Conservation (phyloP, 805 yeast genomes). For the Ogataea methanolica region DNA sequence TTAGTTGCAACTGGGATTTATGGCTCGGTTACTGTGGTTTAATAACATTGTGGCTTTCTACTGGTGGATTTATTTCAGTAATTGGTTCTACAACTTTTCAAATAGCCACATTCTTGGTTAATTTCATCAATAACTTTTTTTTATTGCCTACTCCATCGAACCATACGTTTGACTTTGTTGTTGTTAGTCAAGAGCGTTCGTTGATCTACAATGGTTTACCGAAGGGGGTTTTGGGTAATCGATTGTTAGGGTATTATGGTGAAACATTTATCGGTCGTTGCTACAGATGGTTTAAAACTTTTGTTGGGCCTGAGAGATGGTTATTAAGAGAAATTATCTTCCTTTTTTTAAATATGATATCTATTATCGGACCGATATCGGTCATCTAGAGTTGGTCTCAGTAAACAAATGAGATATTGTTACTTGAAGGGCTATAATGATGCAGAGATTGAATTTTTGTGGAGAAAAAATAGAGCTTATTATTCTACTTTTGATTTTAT, state of each 20-base stretch:
- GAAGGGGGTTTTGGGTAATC: conserved; percentile 20
- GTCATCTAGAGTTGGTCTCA: conserved; percentile 47
- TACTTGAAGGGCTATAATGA: conserved; percentile 46
- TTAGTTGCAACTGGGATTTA: conserved; percentile 17
- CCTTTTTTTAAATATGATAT: conserved; percentile 43
- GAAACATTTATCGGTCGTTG: conserved; percentile 23
- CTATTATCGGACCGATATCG: conserved; percentile 54
- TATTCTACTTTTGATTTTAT: conserved; percentile 49
- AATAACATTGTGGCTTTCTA: conserved; percentile 13
- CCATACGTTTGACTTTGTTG: conserved; percentile 30
- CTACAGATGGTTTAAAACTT: conserved; percentile 13
- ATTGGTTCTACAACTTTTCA: conserved; percentile 27
- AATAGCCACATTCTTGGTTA: conserved; percentile 26
- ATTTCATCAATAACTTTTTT: conserved; percentile 24
- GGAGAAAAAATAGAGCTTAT: conserved; percentile 27
- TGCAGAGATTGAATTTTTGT: conserved; percentile 36
- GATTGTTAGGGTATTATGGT: conserved; percentile 22
- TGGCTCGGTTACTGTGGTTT: conserved; percentile 11
- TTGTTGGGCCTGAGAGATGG: conserved; percentile 37
- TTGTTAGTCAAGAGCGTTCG: conserved; percentile 15
- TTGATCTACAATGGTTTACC: conserved; percentile 20
- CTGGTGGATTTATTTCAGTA: conserved; percentile 23
- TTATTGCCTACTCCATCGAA: conserved; percentile 29
- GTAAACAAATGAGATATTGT: conserved; percentile 53
- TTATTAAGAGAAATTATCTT: conserved; percentile 32